Evolutionary conservation across 441 rosid genomes (phyloP), one percentile per base, ranked within the genome.

Genomic region (Jatropha multifida): DNA sequence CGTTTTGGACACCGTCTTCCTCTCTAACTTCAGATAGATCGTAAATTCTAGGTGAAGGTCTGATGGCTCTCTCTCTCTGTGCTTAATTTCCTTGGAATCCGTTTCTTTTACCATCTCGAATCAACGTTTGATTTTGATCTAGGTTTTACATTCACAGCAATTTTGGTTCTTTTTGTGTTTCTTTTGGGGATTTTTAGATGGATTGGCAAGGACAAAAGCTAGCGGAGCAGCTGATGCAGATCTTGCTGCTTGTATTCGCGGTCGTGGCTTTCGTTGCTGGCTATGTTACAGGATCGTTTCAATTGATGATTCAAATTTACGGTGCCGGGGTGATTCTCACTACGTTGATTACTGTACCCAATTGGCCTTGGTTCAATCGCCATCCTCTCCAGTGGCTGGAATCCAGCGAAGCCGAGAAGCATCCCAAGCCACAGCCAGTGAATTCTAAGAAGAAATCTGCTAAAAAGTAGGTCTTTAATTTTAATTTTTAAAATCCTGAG

Each of bases 131-230:
- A 37, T 18, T 17, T 23, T 15, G 27, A 27, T 23, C 55, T 64
- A 27, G 63, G 69, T 62, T 64, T 46, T n/a, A 15, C 3, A 49
- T 32, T 26, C 15, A 4, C 38, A 8, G 8, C 58, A 71, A 58
- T 5, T 54, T 69, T 46, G 2, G 14, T 32, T 54, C 15, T 61
- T 40, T 5, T 27, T 72, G 26, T 44, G 27, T 46, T 18, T 54
- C 17, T 38, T 54, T 54, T 54, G 8, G 55, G 68, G 14, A 23
- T n/a, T 68, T 61, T 68, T 41, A 81, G 78, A 93, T 93, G 99
- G 98, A 95, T 85, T 95, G 99, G 99, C 93, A 95, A 88, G 98
- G 99, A 27, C 98, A 95, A 77, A 95, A 92, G 87, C 73, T 90
- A 26, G 91, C 95, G 17, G 98, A 95, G 94, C 95, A 88, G 80